These are phyloP conservation scores for Ogataea trehalophila DNA, from an alignment of 805 yeast genomes.

Conservation along the genomic window DNA sequence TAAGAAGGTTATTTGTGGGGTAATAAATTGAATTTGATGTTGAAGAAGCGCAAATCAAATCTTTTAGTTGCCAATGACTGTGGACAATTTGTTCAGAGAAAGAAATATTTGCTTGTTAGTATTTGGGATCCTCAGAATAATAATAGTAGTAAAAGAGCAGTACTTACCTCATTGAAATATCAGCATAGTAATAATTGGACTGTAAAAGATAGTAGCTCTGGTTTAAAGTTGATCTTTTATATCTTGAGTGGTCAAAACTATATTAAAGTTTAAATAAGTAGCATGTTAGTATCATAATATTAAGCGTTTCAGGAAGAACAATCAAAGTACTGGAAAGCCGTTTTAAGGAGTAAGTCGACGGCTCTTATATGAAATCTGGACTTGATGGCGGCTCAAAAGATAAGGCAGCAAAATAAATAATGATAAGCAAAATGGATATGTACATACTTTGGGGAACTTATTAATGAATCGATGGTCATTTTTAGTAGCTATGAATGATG, in stretches of 20 bases:
- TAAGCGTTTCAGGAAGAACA: no score
- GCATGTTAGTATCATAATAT: not conserved
- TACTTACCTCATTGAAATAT: constrained; percentile 34
- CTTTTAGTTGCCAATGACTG: constrained; percentile 42
- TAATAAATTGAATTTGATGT: constrained; percentile 46
- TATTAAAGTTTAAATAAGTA: no score
- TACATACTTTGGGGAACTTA: not conserved
- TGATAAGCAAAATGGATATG: not conserved
- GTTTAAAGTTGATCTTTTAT: not conserved
- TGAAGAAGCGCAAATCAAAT: constrained; percentile 56
- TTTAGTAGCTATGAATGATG: not conserved
- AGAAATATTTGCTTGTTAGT: not conserved
- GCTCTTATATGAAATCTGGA: no score
- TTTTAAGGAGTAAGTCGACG: no score
- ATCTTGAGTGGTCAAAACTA: not conserved
- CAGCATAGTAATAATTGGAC: constrained; percentile 26
- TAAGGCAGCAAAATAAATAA: no score
- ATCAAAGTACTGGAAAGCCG: no score
- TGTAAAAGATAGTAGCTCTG: constrained; percentile 6
- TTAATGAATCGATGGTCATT: constrained; percentile 1
- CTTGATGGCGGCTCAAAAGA: no score
- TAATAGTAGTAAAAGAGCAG: not conserved
- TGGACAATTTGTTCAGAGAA: not conserved
- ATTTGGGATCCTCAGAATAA: not conserved
- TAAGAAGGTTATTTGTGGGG: constrained; percentile 52